Evolutionary conservation across 768 basidiomycete species (phyloP).

Genomic region (Lactarius deliciosus): DNA sequence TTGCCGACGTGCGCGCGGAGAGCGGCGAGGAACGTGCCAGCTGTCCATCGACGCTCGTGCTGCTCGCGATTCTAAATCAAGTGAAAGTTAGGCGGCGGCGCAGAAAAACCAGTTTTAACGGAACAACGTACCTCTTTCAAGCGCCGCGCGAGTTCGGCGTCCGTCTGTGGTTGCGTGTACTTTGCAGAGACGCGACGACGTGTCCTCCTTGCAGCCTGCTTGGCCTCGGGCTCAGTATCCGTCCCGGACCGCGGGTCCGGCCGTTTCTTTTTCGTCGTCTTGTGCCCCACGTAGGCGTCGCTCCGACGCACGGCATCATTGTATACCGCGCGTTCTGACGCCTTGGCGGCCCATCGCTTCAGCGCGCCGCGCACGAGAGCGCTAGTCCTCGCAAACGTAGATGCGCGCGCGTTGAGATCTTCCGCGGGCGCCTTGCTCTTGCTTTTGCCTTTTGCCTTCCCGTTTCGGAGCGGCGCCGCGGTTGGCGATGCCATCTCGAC

Average conservation of each 20-base stretch:
- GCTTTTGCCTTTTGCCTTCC: slow-evolving; percentile 23
- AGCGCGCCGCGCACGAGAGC: slow-evolving; percentile 13
- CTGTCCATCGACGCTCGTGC: slow-evolving; percentile 71
- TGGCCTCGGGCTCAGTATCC: slow-evolving; percentile 26
- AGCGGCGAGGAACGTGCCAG: slow-evolving; percentile 62
- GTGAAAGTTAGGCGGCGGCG: neutral
- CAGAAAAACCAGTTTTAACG: neutral
- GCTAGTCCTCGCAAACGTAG: slow-evolving; percentile 11
- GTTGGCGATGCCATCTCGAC: slow-evolving; percentile 26
- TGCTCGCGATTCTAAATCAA: slow-evolving; percentile 63
- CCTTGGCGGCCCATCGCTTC: slow-evolving; percentile 21
- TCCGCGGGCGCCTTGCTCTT: slow-evolving; percentile 20
- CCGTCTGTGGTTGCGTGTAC: slow-evolving; percentile 55
- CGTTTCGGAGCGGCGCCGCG: slow-evolving; percentile 9
- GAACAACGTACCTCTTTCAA: slow-evolving; percentile 59
- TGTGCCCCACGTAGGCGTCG: slow-evolving; percentile 57
- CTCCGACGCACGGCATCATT: slow-evolving; percentile 58
- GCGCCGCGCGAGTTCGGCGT: slow-evolving; percentile 62
- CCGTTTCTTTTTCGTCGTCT: slow-evolving; percentile 34
- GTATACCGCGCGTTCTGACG: slow-evolving; percentile 21
- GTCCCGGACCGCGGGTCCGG: slow-evolving; percentile 26
- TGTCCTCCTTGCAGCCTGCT: slow-evolving; percentile 35
- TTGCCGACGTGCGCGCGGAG: slow-evolving; percentile 43
- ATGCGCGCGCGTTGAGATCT: slow-evolving; percentile 18
- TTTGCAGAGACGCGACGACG: slow-evolving; percentile 42